Evolutionary conservation across 2,329 filamentous ascomycete species (phyloP).

Genomic region (Karstenula rhodostoma): DNA sequence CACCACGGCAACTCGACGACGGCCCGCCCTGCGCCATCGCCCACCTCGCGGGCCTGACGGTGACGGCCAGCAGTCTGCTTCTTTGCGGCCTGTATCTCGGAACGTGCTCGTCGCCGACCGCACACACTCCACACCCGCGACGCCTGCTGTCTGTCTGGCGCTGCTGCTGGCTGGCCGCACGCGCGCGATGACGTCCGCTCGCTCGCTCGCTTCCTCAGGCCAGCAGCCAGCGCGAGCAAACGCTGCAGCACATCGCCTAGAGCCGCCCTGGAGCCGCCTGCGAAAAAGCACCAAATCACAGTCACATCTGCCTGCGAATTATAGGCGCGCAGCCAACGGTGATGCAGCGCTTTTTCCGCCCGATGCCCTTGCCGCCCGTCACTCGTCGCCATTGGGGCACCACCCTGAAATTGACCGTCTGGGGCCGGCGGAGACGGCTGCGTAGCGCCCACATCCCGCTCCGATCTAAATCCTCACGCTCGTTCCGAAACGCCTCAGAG

Average conservation of each 20-base stretch:
- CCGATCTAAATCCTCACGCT: constrained; percentile 13
- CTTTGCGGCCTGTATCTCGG: not conserved
- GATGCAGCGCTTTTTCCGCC: constrained; percentile 21
- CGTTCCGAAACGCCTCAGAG: constrained; percentile 3
- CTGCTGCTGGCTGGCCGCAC: not conserved
- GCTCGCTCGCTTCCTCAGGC: not conserved
- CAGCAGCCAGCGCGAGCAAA: not conserved
- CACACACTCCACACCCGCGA: not conserved
- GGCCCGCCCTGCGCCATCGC: not conserved
- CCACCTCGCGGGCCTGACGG: no score
- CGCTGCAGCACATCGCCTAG: not conserved
- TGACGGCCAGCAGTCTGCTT: no score
- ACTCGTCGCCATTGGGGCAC: constrained; percentile 2
- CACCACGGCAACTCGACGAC: not conserved
- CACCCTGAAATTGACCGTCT: constrained; percentile 14
- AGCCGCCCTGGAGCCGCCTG: constrained; percentile 9
- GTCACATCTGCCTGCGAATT: constrained; percentile 29
- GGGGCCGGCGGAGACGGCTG: not conserved
- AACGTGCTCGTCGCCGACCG: not conserved
- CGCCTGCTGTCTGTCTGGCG: not conserved
- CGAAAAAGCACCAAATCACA: constrained; percentile 42
- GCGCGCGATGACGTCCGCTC: constrained; percentile 15
- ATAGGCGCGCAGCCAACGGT: constrained; percentile 44
- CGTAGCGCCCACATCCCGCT: constrained; percentile 14
- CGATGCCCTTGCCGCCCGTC: not conserved